A percentile compares a stretch with the other conserved stretches of the same genome.
Conservation (phyloP, 2,329 filamentous ascomycete genomes). For the Diplodia seriata region DNA sequence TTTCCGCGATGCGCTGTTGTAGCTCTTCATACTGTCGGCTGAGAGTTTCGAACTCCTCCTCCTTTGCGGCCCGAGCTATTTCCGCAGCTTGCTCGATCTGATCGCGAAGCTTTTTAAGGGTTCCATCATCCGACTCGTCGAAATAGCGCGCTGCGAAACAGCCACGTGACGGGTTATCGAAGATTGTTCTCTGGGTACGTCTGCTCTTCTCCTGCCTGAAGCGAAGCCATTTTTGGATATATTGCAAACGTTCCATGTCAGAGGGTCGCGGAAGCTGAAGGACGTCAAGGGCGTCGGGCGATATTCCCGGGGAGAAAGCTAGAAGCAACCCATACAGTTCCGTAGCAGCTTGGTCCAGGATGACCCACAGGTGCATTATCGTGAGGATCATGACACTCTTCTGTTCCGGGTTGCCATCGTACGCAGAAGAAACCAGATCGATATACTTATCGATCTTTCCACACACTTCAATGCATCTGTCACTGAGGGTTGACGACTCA, state of each 20-base stretch:
- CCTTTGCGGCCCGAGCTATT: conserved; percentile 44
- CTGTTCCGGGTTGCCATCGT: conserved; percentile 56
- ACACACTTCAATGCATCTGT: conserved; percentile 44
- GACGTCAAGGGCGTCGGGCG: conserved; percentile 58
- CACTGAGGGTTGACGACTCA: neutral
- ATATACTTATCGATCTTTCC: conserved; percentile 49
- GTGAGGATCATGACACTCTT: conserved; percentile 62
- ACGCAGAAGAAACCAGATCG: conserved; percentile 44
- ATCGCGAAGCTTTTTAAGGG: conserved; percentile 43
- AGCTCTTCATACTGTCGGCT: conserved; percentile 49
- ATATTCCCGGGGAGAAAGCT: conserved; percentile 61
- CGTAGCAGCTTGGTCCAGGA: conserved; percentile 60
- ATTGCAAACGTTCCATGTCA: conserved; percentile 60
- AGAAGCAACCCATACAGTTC: conserved; percentile 55
- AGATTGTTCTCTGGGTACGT: conserved; percentile 51
- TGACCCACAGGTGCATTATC: conserved; percentile 65
- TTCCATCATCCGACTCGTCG: conserved; percentile 37
- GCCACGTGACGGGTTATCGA: conserved; percentile 51
- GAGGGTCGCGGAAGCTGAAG: conserved; percentile 57
- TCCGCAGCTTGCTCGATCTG: conserved; percentile 48
- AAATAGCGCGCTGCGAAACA: conserved; percentile 60
- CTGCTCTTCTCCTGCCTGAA: conserved; percentile 43
- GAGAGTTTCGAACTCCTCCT: conserved; percentile 48
- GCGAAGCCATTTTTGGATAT: conserved; percentile 59
- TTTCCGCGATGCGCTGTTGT: conserved; percentile 43